A percentile compares a stretch with the other conserved stretches of the same genome.
phyloP scores from a whole-genome alignment of 1,284 basidiomycete genomes.

The Ustilago shanxiensis region DNA sequence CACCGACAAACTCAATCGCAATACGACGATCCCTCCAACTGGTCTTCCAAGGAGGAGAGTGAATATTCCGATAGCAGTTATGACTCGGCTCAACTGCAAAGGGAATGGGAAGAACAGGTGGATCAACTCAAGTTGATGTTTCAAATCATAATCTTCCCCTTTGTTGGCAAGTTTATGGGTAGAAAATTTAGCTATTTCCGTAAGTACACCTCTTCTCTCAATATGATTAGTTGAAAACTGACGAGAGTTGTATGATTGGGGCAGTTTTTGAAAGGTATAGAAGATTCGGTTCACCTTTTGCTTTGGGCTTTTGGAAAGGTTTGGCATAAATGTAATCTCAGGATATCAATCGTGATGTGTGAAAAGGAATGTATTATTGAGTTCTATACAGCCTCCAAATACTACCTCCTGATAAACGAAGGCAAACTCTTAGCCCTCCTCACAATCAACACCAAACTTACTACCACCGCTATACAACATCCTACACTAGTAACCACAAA shows the following conservation, averaged over 20 bases:
- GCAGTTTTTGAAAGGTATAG: conserved; percentile 43
- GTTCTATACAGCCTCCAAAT: no score
- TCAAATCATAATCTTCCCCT: conserved; percentile 54
- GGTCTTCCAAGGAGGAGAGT: background rate
- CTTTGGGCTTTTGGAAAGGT: conserved; percentile 24
- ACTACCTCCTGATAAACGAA: background rate
- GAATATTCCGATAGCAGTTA: background rate
- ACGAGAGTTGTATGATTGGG: background rate
- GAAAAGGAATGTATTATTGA: no score
- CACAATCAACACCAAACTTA: conserved; percentile 54
- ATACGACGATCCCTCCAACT: conserved; percentile 18
- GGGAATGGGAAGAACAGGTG: conserved; percentile 55
- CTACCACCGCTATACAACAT: conserved; percentile 49
- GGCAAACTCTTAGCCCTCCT: conserved; percentile 32
- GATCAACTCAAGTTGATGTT: conserved; percentile 48
- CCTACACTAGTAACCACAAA: conserved; percentile 60
- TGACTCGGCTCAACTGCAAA: conserved; percentile 25
- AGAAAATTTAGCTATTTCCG: conserved; percentile 46
- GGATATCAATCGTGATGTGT: no score
- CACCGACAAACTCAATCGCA: conserved; percentile 19
- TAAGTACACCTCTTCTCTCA: conserved; percentile 23
- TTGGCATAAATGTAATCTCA: no score
- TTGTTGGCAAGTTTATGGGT: conserved; percentile 54
- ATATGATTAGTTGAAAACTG: background rate
- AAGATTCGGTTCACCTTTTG: conserved; percentile 17